Percentiles rank a stretch among this genome's conserved stretches.
Conservation (phyloP, 306 rosid species). For the Alnus glutinosa region DNA sequence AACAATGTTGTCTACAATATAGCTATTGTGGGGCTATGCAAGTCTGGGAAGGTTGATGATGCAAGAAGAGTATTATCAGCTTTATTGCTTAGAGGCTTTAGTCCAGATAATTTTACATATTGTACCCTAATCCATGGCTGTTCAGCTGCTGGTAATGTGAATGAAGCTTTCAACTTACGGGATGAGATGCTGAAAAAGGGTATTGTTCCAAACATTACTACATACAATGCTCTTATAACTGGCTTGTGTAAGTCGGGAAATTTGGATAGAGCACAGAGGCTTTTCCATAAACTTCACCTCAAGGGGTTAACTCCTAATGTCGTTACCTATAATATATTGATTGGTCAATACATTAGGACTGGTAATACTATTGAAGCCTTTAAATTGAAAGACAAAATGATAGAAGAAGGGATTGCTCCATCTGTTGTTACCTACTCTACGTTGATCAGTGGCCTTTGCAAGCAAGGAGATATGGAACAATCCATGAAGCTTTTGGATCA, state of each 20-base stretch:
- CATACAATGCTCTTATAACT: slow-evolving; percentile 75
- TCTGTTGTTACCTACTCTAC: slow-evolving; percentile 38
- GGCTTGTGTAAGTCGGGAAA: slow-evolving; percentile 75
- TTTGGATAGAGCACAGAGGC: slow-evolving; percentile 67
- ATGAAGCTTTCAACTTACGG: slow-evolving; percentile 73
- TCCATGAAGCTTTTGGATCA: slow-evolving; percentile 33
- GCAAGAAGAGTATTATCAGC: slow-evolving; percentile 62
- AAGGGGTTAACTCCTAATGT: slow-evolving; percentile 76
- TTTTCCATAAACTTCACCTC: slow-evolving; percentile 60
- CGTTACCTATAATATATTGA: slow-evolving; percentile 69
- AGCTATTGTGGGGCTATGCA: slow-evolving; percentile 77
- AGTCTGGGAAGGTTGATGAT: slow-evolving; percentile 58
- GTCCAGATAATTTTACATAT: slow-evolving; percentile 78
- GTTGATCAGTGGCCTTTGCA: slow-evolving; percentile 39
- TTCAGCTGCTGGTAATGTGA: slow-evolving; percentile 59
- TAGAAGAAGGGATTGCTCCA: slow-evolving; percentile 53
- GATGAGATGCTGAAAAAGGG: slow-evolving; percentile 70
- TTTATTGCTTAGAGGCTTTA: slow-evolving; percentile 56
- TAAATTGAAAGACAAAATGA: slow-evolving; percentile 64
- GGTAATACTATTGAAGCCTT: slow-evolving; percentile 69
- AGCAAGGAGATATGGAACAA: slow-evolving; percentile 32
- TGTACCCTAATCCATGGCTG: slow-evolving; percentile 75
- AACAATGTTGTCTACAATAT: slow-evolving; percentile 61
- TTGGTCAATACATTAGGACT: slow-evolving; percentile 51
- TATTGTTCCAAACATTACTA: slow-evolving; percentile 66